phyloP scores from a whole-genome alignment of 352 stramenopile genomes.

The Pythium sukuiense region DNA sequence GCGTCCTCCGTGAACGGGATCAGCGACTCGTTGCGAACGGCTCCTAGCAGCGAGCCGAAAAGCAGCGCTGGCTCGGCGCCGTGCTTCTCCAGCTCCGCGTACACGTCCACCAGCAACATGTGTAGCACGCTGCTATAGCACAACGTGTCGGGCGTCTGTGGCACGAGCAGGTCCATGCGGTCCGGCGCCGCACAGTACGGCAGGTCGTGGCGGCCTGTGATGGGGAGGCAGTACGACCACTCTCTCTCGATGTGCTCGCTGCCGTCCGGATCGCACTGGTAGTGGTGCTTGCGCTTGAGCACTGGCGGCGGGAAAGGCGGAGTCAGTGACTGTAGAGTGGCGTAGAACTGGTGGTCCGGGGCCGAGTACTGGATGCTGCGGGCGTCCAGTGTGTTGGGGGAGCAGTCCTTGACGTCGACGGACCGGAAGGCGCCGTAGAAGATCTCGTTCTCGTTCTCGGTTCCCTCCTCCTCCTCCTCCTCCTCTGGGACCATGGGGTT shows the following conservation, averaged over 20 bases:
- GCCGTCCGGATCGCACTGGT: constrained; percentile 22
- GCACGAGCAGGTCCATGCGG: constrained; percentile 45
- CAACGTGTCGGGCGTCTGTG: constrained; percentile 28
- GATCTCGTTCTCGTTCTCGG: neutral
- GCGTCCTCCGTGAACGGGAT: constrained; percentile 60
- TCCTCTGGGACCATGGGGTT: neutral
- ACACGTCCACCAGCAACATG: constrained; percentile 56
- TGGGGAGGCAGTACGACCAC: constrained; percentile 51
- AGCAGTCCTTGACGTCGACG: constrained; percentile 7
- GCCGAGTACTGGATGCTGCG: constrained; percentile 3
- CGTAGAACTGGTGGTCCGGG: constrained; percentile 13
- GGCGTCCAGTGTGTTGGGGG: constrained; percentile 11
- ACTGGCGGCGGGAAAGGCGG: constrained; percentile 20
- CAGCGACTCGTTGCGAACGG: constrained; percentile 43
- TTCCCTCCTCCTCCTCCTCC: neutral
- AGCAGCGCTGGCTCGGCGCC: constrained; percentile 34
- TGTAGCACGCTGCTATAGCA: constrained; percentile 55
- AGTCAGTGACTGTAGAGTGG: constrained; percentile 11
- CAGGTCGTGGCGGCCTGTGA: constrained; percentile 44
- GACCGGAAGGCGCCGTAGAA: neutral
- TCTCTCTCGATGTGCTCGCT: constrained; percentile 9
- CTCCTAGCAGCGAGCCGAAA: constrained; percentile 51
- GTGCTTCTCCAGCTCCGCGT: constrained; percentile 36
- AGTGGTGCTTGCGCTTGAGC: constrained; percentile 26
- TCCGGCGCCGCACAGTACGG: constrained; percentile 44